These are phyloP conservation scores for Maudiozyma serrabonitensis DNA, from an alignment of 805 yeast genomes.

Conservation along the genomic window DNA sequence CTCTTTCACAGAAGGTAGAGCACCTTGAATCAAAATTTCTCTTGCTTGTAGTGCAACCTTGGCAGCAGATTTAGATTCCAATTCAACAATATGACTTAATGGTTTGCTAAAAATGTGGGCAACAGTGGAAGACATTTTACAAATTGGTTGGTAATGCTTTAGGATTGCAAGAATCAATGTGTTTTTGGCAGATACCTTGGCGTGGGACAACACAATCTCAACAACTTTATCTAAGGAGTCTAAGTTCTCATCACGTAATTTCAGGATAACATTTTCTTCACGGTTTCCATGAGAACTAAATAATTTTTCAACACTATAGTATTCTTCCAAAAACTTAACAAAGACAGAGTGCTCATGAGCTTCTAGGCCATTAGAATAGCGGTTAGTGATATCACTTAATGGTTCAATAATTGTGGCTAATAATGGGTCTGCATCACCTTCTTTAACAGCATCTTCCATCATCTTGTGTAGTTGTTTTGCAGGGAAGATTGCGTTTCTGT, in stretches of 20 bases:
- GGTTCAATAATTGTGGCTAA: constrained; percentile 62
- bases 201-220: constrained; percentile 70
- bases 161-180: constrained; percentile 79
- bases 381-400: constrained; percentile 54
- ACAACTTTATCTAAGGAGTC: constrained; percentile 68
- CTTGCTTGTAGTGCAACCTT: constrained; percentile 93
- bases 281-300: constrained; percentile 69
- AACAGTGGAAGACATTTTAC: constrained; percentile 61
- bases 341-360: constrained; percentile 79
- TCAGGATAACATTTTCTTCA: constrained; percentile 83
- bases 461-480: constrained; percentile 72
- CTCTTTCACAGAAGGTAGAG: constrained; percentile 91
- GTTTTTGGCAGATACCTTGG: constrained; percentile 89
- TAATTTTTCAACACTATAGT: constrained; percentile 65
- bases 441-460: constrained; percentile 48
- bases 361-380: constrained; percentile 64
- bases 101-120: constrained; percentile 60
- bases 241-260: constrained; percentile 79
- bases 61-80: constrained; percentile 83
- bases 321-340: constrained; percentile 58
- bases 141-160: constrained; percentile 68
- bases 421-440: constrained; percentile 41
- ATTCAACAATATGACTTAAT: constrained; percentile 71
- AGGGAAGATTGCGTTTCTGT: constrained; percentile 81
- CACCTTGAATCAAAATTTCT: constrained; percentile 92